phyloP scores from a whole-genome alignment of 257 asterid species.

The Scutellaria barbata region DNA sequence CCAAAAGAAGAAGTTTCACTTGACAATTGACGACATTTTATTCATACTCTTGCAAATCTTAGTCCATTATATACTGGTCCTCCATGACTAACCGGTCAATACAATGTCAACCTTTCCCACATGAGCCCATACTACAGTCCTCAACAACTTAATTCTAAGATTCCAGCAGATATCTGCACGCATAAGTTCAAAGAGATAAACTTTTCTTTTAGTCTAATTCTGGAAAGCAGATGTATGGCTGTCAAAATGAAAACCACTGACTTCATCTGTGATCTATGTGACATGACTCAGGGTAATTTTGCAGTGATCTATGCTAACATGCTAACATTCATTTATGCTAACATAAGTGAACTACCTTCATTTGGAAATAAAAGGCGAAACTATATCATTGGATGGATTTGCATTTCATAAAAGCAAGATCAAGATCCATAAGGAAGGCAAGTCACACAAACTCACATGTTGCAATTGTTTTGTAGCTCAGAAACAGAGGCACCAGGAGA shows the following conservation, averaged over 20 bases:
- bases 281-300: neutral
- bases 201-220: neutral
- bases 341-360: neutral
- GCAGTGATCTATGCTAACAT: neutral
- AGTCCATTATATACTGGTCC: slow-evolving; percentile 7
- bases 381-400: neutral
- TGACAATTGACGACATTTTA: neutral
- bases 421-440: slow-evolving; percentile 31
- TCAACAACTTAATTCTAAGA: slow-evolving; percentile 16
- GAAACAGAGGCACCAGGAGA: slow-evolving; percentile 67
- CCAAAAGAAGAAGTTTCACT: neutral
- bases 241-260: neutral
- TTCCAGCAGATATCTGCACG: neutral
- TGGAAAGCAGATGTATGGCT: neutral
- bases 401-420: slow-evolving; percentile 13
- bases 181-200: neutral
- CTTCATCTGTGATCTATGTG: neutral
- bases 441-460: slow-evolving; percentile 67
- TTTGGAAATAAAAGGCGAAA: neutral
- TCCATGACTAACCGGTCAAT: slow-evolving; percentile 21
- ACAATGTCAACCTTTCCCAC: slow-evolving; percentile 6
- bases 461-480: slow-evolving; percentile 90
- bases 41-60: neutral
- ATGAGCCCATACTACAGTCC: slow-evolving; percentile 17
- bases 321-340: too few species aligned